Percentiles rank a stretch among this genome's conserved stretches.
Evolutionary conservation across 257 asterid species (phyloP).

Genomic region (Ilex aquifolium): DNA sequence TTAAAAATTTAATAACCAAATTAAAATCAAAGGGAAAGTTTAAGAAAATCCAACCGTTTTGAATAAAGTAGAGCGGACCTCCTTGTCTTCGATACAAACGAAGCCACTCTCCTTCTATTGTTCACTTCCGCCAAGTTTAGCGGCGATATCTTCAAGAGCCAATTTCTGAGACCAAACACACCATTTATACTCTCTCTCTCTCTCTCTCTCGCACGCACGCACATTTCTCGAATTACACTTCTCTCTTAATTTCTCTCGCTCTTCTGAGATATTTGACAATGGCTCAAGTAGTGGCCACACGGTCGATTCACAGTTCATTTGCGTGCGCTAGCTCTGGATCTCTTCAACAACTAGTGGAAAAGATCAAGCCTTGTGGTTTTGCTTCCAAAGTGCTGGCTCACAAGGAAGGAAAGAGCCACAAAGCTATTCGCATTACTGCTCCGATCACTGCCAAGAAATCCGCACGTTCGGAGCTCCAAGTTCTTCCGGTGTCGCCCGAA

Average conservation of each 20-base stretch:
- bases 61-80: too few relatives aligned
- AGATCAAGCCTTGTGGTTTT: conserved; percentile 54
- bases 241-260: conserved; percentile 13
- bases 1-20: too few relatives aligned
- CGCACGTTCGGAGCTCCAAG: conserved; percentile 36
- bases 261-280: conserved; percentile 16
- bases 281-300: conserved; percentile 77
- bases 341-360: conserved; percentile 39
- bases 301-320: conserved; percentile 53
- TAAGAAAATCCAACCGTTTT: too few relatives aligned
- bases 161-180: not conserved
- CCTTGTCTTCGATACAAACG: conserved; percentile 47
- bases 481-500: conserved; percentile 65
- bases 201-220: too few relatives aligned
- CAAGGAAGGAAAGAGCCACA: conserved; percentile 23
- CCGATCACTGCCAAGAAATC: conserved; percentile 52
- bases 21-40: too few relatives aligned
- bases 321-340: conserved; percentile 44
- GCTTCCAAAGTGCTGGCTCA: conserved; percentile 36
- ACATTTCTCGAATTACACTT: not conserved
- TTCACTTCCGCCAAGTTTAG: conserved; percentile 30
- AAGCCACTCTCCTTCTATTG: conserved; percentile 13
- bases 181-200: conserved; percentile 12
- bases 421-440: conserved; percentile 34
- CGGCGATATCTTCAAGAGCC: conserved; percentile 42